Evolutionary conservation across 202 grass and related monocot species (phyloP).

Genomic region (Miscanthus sacchariflorus): DNA sequence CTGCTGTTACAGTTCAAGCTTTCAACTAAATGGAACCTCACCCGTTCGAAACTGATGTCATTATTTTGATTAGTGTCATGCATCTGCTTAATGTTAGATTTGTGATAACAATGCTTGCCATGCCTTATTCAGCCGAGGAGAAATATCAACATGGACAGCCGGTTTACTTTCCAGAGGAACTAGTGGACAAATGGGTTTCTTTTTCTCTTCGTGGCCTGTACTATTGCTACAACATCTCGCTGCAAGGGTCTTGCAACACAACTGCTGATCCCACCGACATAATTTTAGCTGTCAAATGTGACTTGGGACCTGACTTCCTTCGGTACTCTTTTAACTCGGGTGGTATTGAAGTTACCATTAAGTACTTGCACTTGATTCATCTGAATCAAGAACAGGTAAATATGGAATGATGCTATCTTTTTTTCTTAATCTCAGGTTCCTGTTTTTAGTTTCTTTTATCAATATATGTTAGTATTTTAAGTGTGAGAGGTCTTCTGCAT

Average conservation of each 20-base stretch:
- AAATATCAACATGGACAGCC: slow-evolving; percentile 48
- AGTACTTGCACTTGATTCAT: slow-evolving; percentile 45
- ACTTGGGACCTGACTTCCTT: slow-evolving; percentile 64
- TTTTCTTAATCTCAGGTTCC: slow-evolving; percentile 8
- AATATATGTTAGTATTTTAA: neutral
- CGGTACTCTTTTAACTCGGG: slow-evolving; percentile 50
- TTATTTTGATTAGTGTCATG: neutral
- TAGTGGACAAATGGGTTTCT: slow-evolving; percentile 36
- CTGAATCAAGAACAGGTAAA: slow-evolving; percentile 68
- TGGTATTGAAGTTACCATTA: slow-evolving; percentile 34
- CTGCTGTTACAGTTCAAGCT: neutral
- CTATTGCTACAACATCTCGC: slow-evolving; percentile 26
- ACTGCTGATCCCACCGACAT: slow-evolving; percentile 44
- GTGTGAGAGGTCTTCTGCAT: neutral
- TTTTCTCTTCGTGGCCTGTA: slow-evolving; percentile 19
- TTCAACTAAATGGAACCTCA: neutral
- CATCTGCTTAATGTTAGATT: neutral
- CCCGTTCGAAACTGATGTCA: neutral
- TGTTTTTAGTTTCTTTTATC: slow-evolving; percentile 24
- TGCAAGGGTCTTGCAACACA: slow-evolving; percentile 17
- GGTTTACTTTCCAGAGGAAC: slow-evolving; percentile 69
- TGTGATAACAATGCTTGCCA: neutral
- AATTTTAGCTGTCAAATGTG: slow-evolving; percentile 67
- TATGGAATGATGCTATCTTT: neutral
- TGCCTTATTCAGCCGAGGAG: neutral